These are phyloP conservation scores for Alternaria incomplexa DNA, from an alignment of 2,329 filamentous ascomycete species.

Conservation along the genomic window DNA sequence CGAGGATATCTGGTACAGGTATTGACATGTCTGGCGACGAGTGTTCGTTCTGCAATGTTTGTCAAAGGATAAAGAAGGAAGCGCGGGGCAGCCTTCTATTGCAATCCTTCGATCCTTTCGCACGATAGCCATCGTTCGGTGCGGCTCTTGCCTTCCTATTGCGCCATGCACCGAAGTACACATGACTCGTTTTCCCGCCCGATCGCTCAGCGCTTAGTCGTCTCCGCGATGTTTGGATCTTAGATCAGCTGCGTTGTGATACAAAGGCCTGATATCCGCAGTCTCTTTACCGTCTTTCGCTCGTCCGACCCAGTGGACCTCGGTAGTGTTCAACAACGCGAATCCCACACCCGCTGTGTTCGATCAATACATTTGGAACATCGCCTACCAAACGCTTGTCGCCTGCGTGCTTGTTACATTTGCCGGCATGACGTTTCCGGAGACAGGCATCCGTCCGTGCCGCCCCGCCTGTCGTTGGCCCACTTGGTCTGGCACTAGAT, in stretches of 20 bases:
- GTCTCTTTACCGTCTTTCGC: not conserved
- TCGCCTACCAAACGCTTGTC: not conserved
- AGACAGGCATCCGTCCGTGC: not conserved
- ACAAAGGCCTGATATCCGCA: not conserved
- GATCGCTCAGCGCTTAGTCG: not conserved
- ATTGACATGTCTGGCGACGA: not conserved
- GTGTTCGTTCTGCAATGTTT: not conserved
- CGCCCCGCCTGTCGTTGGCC: not conserved
- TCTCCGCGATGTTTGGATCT: not conserved
- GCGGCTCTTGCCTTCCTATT: not conserved
- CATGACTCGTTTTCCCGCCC: not conserved
- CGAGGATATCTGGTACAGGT: conserved; percentile 22
- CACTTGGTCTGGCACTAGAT: not conserved
- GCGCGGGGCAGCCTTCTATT: not conserved
- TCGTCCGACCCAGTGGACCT: not conserved
- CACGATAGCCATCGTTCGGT: not conserved
- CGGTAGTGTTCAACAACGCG: not conserved
- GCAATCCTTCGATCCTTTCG: not conserved
- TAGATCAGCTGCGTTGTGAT: not conserved
- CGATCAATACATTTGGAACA: not conserved
- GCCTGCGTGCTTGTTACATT: not conserved
- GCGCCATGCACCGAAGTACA: not conserved
- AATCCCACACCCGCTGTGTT: not conserved
- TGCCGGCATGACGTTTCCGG: not conserved
- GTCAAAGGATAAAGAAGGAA: not conserved